Base-by-base conservation (phyloP, 106 monocot genomes). In the Dendrobium huoshanense region DNA sequence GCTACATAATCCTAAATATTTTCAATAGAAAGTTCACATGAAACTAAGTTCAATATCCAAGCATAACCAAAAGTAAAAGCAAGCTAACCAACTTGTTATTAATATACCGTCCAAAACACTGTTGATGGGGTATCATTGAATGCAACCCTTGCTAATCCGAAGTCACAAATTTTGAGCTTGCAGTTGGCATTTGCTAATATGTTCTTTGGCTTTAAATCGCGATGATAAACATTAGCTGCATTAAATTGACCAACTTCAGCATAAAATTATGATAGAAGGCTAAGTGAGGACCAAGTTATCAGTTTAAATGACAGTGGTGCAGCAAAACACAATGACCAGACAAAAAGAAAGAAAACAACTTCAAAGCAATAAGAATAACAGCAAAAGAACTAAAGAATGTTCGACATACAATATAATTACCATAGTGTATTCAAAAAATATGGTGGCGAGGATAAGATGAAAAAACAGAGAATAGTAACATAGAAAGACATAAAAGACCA, bases 171-270 rank as follows among this genome's bases (percentile, higher is more conserved):
- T 83, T 95, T 95, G 33, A 95, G 90, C 75, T 95, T 95, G 85
- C 95, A 95, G 75, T 95, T 95, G 47, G 95, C 90, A 86, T 95
- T 95, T 47, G 95, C 95, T 75, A 95, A 75, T 79, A 95, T 95
- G 78, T 95, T 95, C 80, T 95, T 95, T 22, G 95, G 95, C 82
- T 95, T 95, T 76, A 95, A 70, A 74, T 95, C 95, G 37, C 95
- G 85, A 81, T 95, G 95, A 87, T 89, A 95, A 75, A 95, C 95
- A 86, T 95, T 95, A 37, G 95, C 95, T 95, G 90, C 85, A 88
- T 37, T 58, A 76, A 20, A 43, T 42, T 43, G 18, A 74, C 19
- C 6, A 74, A 43, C 20, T 73, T 74, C 22, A 74, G 7, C 2
- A 43, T 74, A 74, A 73, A 41, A 19, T 44, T 29, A 74, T 43